A percentile compares a stretch with the other conserved stretches of the same genome.
Conservation (phyloP, 805 yeast species). For the Yarrowia sp. region DNA sequence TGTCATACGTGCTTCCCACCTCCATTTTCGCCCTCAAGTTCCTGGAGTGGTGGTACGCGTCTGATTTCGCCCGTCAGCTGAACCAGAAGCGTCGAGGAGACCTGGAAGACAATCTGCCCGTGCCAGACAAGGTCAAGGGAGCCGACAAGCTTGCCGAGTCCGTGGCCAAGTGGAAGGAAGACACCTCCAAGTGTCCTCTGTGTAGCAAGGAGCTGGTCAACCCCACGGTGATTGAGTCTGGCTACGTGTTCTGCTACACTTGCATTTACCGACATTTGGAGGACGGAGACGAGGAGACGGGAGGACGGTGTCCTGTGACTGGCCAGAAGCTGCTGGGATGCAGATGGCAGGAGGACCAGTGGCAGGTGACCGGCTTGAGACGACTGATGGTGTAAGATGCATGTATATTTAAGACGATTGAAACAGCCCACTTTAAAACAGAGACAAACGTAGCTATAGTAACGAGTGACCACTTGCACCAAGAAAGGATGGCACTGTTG, state of each 20-base stretch:
- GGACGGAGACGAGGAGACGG: conserved; percentile 56
- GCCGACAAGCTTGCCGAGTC: conserved; percentile 40
- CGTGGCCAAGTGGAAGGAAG: conserved; percentile 47
- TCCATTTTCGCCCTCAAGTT: conserved; percentile 83
- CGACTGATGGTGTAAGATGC: conserved; percentile 65
- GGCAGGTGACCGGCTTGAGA: conserved; percentile 80
- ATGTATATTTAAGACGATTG: conserved; percentile 1
- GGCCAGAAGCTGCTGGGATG: conserved; percentile 77
- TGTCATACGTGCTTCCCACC: conserved; percentile 67
- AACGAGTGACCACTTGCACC: no score
- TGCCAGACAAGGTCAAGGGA: conserved; percentile 42
- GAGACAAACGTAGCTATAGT: no score
- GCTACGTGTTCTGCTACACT: conserved; percentile 86
- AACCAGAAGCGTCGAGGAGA: conserved; percentile 53
- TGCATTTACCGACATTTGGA: conserved; percentile 76
- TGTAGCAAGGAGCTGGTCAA: conserved; percentile 70
- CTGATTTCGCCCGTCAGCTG: conserved; percentile 69
- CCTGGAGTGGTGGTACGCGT: conserved; percentile 90
- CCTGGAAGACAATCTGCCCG: conserved; percentile 44
- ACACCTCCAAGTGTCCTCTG: conserved; percentile 51
- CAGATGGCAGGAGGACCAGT: conserved; percentile 64
- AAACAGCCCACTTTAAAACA: no score
- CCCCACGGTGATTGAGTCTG: conserved; percentile 91
- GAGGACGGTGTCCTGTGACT: conserved; percentile 85
- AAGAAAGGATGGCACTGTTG: no score